Conservation (phyloP, 1,284 basidiomycete species). For the Trichosporon sp. region DNA sequence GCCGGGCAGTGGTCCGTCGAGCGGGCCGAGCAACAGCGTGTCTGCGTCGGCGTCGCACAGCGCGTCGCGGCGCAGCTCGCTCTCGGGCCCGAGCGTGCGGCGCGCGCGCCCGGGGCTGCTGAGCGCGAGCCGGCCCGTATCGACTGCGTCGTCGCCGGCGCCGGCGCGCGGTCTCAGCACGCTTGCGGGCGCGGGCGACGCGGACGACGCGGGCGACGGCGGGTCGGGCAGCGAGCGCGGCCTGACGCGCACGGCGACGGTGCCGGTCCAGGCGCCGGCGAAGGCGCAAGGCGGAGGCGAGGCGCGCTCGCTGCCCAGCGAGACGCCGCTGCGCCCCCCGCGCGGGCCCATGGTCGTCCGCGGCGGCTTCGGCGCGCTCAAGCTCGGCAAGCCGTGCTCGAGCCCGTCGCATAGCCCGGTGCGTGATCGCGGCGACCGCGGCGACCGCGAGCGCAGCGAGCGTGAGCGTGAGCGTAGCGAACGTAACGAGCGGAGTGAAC, state of each 20-base stretch:
- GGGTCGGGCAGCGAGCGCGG: background rate
- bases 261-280: slow-evolving; percentile 15
- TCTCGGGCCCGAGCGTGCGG: background rate
- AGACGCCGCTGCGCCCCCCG: slow-evolving; percentile 10
- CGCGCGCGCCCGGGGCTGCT: background rate
- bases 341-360: slow-evolving; percentile 46
- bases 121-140: background rate
- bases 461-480: too few relatives aligned
- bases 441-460: too few relatives aligned
- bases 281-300: slow-evolving; percentile 30
- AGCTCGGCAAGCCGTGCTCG: slow-evolving; percentile 11
- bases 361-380: slow-evolving; percentile 42
- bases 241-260: background rate
- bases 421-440: slow-evolving; percentile 5
- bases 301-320: background rate
- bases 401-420: slow-evolving; percentile 30
- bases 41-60: background rate
- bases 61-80: background rate
- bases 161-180: background rate
- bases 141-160: background rate
- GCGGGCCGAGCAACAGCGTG: background rate
- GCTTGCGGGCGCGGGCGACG: background rate
- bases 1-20: background rate
- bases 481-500: too few relatives aligned
- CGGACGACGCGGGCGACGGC: background rate